phyloP scores from a whole-genome alignment of 1,284 basidiomycete species.

The Ganoderma multipileum region DNA sequence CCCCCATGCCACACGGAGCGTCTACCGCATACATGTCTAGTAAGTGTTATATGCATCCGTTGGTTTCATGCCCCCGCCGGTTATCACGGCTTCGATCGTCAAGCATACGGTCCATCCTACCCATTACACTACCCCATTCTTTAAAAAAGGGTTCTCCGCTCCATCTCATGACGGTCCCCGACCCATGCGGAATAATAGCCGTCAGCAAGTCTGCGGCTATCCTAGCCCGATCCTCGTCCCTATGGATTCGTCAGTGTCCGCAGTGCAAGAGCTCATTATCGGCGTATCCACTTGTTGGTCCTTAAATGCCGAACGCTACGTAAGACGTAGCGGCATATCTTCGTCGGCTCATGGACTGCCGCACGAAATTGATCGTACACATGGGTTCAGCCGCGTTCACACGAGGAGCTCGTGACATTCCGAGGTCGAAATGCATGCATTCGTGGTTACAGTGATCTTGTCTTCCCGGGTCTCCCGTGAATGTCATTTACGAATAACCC shows the following conservation, averaged over 20 bases:
- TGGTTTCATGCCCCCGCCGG: neutral
- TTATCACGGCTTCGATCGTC: neutral
- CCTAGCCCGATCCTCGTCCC: neutral
- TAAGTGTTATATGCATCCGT: constrained; percentile 9
- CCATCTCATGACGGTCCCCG: neutral
- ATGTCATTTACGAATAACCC: neutral
- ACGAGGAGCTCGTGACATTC: neutral
- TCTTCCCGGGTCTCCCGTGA: neutral
- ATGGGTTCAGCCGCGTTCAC: too few species aligned
- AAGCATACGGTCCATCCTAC: neutral
- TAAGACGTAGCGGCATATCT: neutral
- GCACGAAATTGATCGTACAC: neutral
- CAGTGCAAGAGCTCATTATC: neutral
- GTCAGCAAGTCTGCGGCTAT: neutral
- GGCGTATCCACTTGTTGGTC: too few species aligned
- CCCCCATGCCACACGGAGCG: constrained; percentile 12
- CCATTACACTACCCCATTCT: neutral
- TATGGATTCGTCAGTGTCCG: neutral
- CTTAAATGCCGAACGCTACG: neutral
- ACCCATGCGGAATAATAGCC: neutral
- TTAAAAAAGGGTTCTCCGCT: neutral
- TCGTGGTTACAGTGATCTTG: too few species aligned
- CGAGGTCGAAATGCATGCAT: too few species aligned
- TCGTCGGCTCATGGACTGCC: neutral
- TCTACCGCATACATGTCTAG: constrained; percentile 17